Conservation (phyloP, 2,329 filamentous ascomycete genomes). For the Diplodia seriata region DNA sequence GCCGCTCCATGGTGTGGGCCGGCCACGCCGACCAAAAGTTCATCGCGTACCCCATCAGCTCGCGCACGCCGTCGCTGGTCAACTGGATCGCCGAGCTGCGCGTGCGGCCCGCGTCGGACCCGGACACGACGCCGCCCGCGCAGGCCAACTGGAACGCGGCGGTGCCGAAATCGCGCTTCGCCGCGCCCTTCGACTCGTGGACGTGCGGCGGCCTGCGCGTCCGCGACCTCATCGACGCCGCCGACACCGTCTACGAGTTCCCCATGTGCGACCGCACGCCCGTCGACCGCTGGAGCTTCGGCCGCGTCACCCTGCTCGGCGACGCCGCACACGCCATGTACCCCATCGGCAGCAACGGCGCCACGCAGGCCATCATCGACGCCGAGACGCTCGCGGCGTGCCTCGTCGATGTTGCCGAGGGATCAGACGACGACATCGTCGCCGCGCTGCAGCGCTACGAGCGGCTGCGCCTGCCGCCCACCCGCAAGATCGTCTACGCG, state of each 20-base stretch:
- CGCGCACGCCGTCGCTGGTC: constrained; percentile 49
- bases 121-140: constrained; percentile 53
- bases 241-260: constrained; percentile 55
- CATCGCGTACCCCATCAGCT: constrained; percentile 56
- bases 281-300: constrained; percentile 47
- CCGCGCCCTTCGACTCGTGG: constrained; percentile 51
- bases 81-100: constrained; percentile 58
- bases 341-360: constrained; percentile 47
- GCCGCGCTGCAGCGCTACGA: constrained; percentile 51
- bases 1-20: constrained; percentile 55
- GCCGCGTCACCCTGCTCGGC: constrained; percentile 51
- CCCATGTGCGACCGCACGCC: constrained; percentile 57
- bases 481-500: constrained; percentile 55
- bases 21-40: constrained; percentile 58
- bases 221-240: constrained; percentile 52
- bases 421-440: constrained; percentile 36
- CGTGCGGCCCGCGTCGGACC: constrained; percentile 51
- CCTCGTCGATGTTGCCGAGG: constrained; percentile 40
- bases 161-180: constrained; percentile 52
- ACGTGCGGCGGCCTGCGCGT: constrained; percentile 53
- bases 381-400: constrained; percentile 49
- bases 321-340: constrained; percentile 54
- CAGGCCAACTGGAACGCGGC: constrained; percentile 51
- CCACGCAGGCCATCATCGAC: constrained; percentile 42
- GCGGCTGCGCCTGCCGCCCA: constrained; percentile 50